Evolutionary conservation across 164 flowering plant species (phyloP), one percentile per base, ranked within the genome.

Genomic region (Tetrastigma voinierianum): DNA sequence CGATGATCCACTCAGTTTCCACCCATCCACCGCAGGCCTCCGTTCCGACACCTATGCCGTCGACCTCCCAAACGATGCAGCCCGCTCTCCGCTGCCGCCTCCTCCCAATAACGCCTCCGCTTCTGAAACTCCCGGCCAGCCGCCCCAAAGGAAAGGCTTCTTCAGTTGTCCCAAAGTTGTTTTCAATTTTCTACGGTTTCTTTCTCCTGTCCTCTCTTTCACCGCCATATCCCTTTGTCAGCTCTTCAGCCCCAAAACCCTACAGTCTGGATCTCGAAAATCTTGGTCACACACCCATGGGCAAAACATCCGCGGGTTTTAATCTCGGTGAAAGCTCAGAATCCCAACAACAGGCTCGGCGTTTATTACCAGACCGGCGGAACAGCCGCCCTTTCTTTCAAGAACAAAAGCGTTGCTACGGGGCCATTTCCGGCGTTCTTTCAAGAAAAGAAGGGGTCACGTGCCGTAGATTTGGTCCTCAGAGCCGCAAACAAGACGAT

Each of bases 211-310:
- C 3, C 57, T 32, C 17, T 21, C 74, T 21, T 2, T 76, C 7
- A 4, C 80, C 2, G 82, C 61, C 44, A 20, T 72, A 9, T 2
- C 62, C 49, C 16, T 71, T 0, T 55, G 46, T 72, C 2, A 17
- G 2, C 10, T 67, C 10, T 32, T 62, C 20, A 66, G 24, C 46
- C 84, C 86, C 2, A 64, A 66, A n/a, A 51, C 1, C 83, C 84
- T 1, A 14, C 13, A 1, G 76, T 87, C 76, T 49, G 55, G 17
- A 25, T 87, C 67, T 51, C 57, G 0, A n/a, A 59, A 1, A 17
- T 84, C 44, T 8, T 2, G 0, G 68, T 74, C 24, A 74, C 67
- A 32, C 51, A 65, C 7, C 44, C 65, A 1, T 10, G 12, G n/a
- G 16, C 45, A 9, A 3, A 46, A 12, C 59, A 25, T 13, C 51